Evolutionary conservation across 805 yeast species (phyloP), one percentile per base, ranked within the genome.

Genomic region (Pichia membranifaciens): DNA sequence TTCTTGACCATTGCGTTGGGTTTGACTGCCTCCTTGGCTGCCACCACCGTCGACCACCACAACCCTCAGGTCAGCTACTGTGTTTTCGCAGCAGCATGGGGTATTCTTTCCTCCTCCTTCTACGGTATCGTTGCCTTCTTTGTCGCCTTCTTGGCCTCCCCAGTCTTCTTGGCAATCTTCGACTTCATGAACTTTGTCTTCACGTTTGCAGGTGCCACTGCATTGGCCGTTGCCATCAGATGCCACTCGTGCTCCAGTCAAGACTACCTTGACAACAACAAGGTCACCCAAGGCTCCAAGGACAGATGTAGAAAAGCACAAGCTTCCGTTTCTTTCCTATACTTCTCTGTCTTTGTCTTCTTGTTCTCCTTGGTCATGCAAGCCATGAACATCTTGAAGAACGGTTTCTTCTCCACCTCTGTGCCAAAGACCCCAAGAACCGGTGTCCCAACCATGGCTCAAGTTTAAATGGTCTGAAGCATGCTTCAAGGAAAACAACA

Each of bases 251-350:
- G 99, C 76, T 51, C 73, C 58, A 84, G 88, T 80, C 56, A 72
- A 52, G 50, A 37, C 47, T 89, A 87, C 75, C 51, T 89, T 56
- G 73, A 79, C 57, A 42, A 58, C 55, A 91, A 91, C 78, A 67
- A 67, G 52, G 76, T 87, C 58, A 68, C 86, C 51, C 87, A 87
- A 73, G 95, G 95, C 56, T 74, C 82, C 38, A 61, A 72, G 20
- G 86, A 80, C 62, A 82, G 98, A 76, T 93, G 99, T 75, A 87
- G 97, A 77, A 83, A 87, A 73, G 89, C 95, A 48, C 98, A 93
- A 77, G 88, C 88, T 53, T 67, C 84, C 17, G 76, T 74, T 58
- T 89, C 90, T 44, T 86, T 87, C 81, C 76, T 85, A 62, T 93
- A 80, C 84, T 82, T 93, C 69, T 76, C 93, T 49, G 81, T 84